Conservation (phyloP, 768 basidiomycete genomes). For the Gymnopilus dilepis region DNA sequence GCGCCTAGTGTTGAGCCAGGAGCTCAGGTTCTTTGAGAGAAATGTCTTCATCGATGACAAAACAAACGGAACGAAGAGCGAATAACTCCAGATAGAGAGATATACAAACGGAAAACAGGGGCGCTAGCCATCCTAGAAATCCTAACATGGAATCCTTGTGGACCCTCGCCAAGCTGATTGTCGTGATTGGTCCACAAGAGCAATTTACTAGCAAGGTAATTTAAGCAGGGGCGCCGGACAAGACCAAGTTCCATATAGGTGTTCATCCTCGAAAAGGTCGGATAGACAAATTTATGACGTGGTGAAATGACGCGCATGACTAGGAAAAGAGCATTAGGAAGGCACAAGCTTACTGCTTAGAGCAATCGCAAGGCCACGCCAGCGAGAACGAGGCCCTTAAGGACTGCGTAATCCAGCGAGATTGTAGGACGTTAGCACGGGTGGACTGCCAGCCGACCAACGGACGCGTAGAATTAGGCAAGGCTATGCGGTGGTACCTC, state of each 20-base stretch:
- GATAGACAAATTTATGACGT: conserved; percentile 8
- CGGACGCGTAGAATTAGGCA: conserved; percentile 9
- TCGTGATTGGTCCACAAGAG: background rate
- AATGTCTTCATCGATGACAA: background rate
- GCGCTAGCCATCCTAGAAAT: background rate
- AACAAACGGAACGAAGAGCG: background rate
- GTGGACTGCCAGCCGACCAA: conserved; percentile 16
- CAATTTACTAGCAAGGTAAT: background rate
- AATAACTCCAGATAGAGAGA: background rate
- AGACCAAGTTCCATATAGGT: conserved; percentile 19
- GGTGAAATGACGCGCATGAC: conserved; percentile 17
- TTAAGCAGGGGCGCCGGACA: conserved; percentile 9
- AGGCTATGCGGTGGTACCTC: conserved; percentile 23
- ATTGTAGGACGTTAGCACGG: conserved; percentile 25
- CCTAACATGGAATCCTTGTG: conserved; percentile 4
- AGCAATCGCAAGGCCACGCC: background rate
- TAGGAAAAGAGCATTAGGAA: conserved; percentile 4
- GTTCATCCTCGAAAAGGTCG: conserved; percentile 9
- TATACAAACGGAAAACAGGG: background rate
- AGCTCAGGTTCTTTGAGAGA: background rate
- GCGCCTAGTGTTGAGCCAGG: background rate
- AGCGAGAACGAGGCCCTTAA: conserved; percentile 9
- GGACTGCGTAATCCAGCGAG: conserved; percentile 22
- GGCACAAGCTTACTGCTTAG: background rate
- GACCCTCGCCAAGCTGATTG: background rate